Evolutionary conservation across 805 yeast genomes (phyloP), one percentile per base, ranked within the genome.

Genomic region (Starmerella sp.): DNA sequence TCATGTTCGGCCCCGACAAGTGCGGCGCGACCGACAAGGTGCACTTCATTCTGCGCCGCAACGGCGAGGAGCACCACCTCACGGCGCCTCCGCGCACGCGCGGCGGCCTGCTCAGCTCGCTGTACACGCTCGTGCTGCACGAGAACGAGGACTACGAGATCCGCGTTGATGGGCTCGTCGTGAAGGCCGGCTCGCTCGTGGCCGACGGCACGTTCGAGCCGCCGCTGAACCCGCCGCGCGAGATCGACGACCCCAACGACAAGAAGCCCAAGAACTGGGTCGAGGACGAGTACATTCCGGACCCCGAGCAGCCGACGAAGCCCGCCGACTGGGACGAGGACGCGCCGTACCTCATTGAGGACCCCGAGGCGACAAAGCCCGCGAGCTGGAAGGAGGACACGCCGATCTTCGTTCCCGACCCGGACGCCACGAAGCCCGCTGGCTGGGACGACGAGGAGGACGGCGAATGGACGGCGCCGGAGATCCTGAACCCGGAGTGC

Each of bases 1-100:
- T 90, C 60, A 84, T 90, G 91, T 90, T 90, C 72, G 97, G 97
- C 22, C 97, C 97, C 45, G 97, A 90, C 70, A 80, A 78, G 67
- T 90, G 97, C 71, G 95, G 95, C 3, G 66, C 80, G 52, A 77
- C 83, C 46, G 86, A 88, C 71, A 84, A 81, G 69, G 82, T 90
- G 36, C 95, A 86, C 65, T 79, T 89, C 61, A 85, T 88, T 54
- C 64, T 88, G 57, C 78, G 76, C 55, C 77, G 85, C 62, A 74
- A 75, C 62, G 77, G 78, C 66, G 73, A 75, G 57, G 85, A 82
- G 66, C 89, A 86, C 69, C 83, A 86, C 67, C 85, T 82, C 62
- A 73, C 86, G 56, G 67, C 70, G 17, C 68, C 74, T n/a, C 81
- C 90, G 8, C 75, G 81, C 75, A 76, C 86, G 28, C 74, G 78